phyloP scores from a whole-genome alignment of 2,329 filamentous ascomycete genomes.

The Mycosphaerelloides madeirae region DNA sequence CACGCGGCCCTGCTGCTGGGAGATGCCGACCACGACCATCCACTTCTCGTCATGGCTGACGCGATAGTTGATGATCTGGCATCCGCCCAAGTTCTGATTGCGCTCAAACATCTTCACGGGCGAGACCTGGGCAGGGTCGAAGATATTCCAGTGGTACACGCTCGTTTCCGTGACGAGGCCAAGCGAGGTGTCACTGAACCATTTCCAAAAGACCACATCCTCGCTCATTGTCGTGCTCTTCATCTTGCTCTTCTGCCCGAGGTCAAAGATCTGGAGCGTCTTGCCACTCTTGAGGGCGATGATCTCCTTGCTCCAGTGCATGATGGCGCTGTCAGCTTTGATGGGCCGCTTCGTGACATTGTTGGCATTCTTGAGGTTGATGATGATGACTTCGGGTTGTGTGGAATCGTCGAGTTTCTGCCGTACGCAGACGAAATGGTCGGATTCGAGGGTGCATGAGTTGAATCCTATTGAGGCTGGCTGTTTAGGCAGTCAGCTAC shows the following conservation, averaged over 20 bases:
- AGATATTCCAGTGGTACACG: slow-evolving; percentile 97
- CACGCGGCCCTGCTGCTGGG: slow-evolving; percentile 85
- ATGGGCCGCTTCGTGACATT: slow-evolving; percentile 91
- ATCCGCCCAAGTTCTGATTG: slow-evolving; percentile 80
- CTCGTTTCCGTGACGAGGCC: slow-evolving; percentile 86
- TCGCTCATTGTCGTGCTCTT: slow-evolving; percentile 96
- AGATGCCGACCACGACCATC: slow-evolving; percentile 97
- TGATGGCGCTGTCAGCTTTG: slow-evolving; percentile 98
- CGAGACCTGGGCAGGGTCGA: slow-evolving; percentile 71
- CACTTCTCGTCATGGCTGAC: slow-evolving; percentile 94
- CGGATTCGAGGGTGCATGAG: slow-evolving; percentile 93
- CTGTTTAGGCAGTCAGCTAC: slow-evolving; percentile 37
- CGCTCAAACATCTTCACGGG: slow-evolving; percentile 93
- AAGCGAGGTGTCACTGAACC: slow-evolving; percentile 84
- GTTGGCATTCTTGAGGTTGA: slow-evolving; percentile 97
- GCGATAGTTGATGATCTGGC: slow-evolving; percentile 99
- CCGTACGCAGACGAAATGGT: slow-evolving; percentile 91
- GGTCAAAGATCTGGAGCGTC: slow-evolving; percentile 96
- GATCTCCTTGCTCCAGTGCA: slow-evolving; percentile 96
- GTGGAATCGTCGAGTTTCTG: slow-evolving; percentile 83
- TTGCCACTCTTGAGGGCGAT: slow-evolving; percentile 93
- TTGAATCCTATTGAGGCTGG: slow-evolving; percentile 76
- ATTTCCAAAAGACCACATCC: slow-evolving; percentile 99
- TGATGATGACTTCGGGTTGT: slow-evolving; percentile 89
- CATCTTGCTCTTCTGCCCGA: slow-evolving; percentile 87